A percentile compares a stretch with the other conserved stretches of the same genome.
phyloP scores from a whole-genome alignment of 2,329 filamentous ascomycete species.

The Fusarium buharicum region DNA sequence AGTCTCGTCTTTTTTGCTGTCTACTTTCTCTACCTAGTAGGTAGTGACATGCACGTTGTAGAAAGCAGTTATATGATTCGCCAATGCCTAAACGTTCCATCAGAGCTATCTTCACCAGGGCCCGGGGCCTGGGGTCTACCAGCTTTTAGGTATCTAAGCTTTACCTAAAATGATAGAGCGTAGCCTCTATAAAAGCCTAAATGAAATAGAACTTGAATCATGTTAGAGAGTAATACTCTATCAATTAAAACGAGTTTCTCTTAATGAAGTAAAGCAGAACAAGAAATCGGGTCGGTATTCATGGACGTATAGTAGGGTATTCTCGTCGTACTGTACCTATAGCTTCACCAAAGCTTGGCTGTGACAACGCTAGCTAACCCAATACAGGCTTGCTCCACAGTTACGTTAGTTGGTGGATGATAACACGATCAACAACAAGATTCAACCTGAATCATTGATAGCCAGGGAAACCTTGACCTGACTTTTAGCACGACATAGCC shows the following conservation, averaged over 20 bases:
- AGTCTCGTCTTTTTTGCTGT: not conserved
- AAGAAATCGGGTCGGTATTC: too few species aligned
- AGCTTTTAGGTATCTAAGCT: too few species aligned
- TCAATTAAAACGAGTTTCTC: too few species aligned
- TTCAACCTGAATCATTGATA: constrained; percentile 14
- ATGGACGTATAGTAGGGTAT: too few species aligned
- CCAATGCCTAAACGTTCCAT: constrained; percentile 22
- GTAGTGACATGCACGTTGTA: constrained; percentile 38
- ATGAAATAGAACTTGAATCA: too few species aligned
- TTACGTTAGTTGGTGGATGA: constrained; percentile 17
- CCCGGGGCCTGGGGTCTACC: too few species aligned
- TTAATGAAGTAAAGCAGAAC: too few species aligned
- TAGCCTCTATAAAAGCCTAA: too few species aligned
- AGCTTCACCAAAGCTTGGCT: constrained; percentile 18
- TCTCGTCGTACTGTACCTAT: too few species aligned
- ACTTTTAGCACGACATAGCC: not conserved
- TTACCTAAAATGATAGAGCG: too few species aligned
- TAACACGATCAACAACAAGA: constrained; percentile 18
- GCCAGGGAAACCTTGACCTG: constrained; percentile 16
- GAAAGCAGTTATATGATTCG: constrained; percentile 22
- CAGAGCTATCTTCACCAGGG: constrained; percentile 15
- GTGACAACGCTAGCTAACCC: constrained; percentile 21
- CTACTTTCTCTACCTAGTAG: not conserved
- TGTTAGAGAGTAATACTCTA: too few species aligned
- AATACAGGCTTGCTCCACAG: constrained; percentile 26